Evolutionary conservation across 129 eudicot genomes (phyloP), one percentile per base, ranked within the genome.

Genomic region (Flaveria trinervia): DNA sequence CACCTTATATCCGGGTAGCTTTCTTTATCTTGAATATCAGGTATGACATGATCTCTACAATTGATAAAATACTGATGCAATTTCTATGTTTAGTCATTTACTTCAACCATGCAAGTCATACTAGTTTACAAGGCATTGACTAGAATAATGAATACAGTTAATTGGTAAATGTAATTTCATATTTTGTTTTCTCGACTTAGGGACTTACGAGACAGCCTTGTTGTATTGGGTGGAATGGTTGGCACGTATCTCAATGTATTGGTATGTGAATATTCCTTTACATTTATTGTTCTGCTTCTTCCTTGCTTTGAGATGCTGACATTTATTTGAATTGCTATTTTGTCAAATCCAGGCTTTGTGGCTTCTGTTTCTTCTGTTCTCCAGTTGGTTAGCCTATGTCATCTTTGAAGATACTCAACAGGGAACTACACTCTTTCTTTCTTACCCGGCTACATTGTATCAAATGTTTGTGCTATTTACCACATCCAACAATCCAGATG

Each of bases 301-400:
- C 66, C 79, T 45, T 71, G 28, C 20, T 30, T 15, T 77, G 23
- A 65, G 23, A 71, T 69, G 9, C 25, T 67, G 62, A 67, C 71
- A 41, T 15, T 23, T 23, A 65, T 50, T 30, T 71, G 59, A 33
- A 18, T 39, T 41, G 17, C 20, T 20, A 3, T 3, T 44, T 56
- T 78, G n/a, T 55, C 60, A 28, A 62, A 56, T 87, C 81, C 93
- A 94, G 98, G 90, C 92, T 76, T 81, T 94, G 45, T 83, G 83
- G 84, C 85, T 83, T 71, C 80, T 94, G 54, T 94, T 91, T 86
- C 92, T 90, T 43, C 73, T 91, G 71, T 94, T 94, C 83, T 87
- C 96, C 6, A 94, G 98, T 79, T 94, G 98, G 98, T 79, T 94
- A 85, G 98, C 97, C 33, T 94, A 77, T 80, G 98, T 94, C 84